Evolutionary conservation across 2,329 filamentous ascomycete genomes (phyloP).

Genomic region (Phaeosphaeria sp.): DNA sequence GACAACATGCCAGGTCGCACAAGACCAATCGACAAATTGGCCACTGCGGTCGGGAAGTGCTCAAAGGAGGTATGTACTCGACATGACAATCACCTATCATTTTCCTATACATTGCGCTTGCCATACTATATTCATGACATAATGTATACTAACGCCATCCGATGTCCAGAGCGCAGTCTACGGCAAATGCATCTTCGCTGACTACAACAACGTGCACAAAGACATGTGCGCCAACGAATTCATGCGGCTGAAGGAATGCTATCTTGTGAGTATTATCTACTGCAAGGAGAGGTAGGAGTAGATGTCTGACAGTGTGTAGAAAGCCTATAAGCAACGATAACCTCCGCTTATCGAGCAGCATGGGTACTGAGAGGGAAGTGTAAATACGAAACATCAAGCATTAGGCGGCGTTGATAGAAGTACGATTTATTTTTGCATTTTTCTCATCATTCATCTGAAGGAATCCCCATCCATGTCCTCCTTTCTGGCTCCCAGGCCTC

Average conservation of each 20-base stretch:
- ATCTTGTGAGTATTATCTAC: slow-evolving; percentile 67
- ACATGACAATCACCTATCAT: neutral
- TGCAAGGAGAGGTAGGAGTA: neutral
- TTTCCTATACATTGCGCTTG: too few species aligned
- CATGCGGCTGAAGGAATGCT: slow-evolving; percentile 84
- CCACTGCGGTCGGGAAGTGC: slow-evolving; percentile 70
- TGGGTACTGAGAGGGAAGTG: neutral
- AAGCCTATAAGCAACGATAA: slow-evolving; percentile 44
- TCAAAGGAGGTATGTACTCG: slow-evolving; percentile 63
- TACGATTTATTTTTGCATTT: slow-evolving; percentile 9
- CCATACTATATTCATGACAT: too few species aligned
- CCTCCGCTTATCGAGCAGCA: too few species aligned
- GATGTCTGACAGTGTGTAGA: too few species aligned
- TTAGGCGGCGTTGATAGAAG: neutral
- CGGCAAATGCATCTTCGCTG: slow-evolving; percentile 87
- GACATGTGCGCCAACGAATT: slow-evolving; percentile 92
- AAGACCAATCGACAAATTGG: slow-evolving; percentile 73
- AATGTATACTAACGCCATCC: too few species aligned
- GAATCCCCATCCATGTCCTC: too few species aligned
- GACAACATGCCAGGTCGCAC: slow-evolving; percentile 50
- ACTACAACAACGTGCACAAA: slow-evolving; percentile 89
- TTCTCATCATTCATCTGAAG: slow-evolving; percentile 13
- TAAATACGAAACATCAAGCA: neutral
- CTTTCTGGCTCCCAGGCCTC: too few species aligned
- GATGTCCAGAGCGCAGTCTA: slow-evolving; percentile 81